phyloP scores from a whole-genome alignment of 345 rosid species.

The Hypericum androsaemum region DNA sequence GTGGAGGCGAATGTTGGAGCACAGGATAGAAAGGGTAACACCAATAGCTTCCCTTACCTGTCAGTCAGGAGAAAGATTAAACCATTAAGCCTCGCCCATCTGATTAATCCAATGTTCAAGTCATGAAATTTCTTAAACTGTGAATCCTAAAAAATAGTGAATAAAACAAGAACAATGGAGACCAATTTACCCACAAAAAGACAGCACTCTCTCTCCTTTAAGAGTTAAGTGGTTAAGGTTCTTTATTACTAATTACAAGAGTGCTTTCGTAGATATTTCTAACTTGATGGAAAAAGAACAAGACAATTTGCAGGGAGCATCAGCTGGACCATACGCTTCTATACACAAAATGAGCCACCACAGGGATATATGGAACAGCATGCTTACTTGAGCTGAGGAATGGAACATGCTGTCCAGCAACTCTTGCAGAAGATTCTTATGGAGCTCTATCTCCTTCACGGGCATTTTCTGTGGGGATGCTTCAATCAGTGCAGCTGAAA shows the following conservation, averaged over 20 bases:
- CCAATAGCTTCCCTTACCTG: slow-evolving; percentile 97
- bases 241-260: no score
- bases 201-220: no score
- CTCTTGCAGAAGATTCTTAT: slow-evolving; percentile 59
- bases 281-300: no score
- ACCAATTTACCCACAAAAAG: no score
- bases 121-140: no score
- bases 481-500: slow-evolving; percentile 85
- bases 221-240: no score
- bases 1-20: slow-evolving; percentile 79
- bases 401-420: slow-evolving; percentile 80
- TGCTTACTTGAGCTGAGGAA: slow-evolving; percentile 91
- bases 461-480: slow-evolving; percentile 84
- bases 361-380: background rate
- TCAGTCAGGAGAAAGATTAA: slow-evolving; percentile 12
- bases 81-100: background rate
- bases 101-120: background rate
- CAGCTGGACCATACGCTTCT: no score
- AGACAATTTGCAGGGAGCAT: no score
- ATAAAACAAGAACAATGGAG: no score
- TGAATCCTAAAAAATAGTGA: no score
- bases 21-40: slow-evolving; percentile 67
- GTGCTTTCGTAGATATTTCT: no score
- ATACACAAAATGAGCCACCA: background rate
- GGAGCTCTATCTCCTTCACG: slow-evolving; percentile 57